phyloP scores from a whole-genome alignment of 345 rosid genomes.

The Erucastrum elatum region DNA sequence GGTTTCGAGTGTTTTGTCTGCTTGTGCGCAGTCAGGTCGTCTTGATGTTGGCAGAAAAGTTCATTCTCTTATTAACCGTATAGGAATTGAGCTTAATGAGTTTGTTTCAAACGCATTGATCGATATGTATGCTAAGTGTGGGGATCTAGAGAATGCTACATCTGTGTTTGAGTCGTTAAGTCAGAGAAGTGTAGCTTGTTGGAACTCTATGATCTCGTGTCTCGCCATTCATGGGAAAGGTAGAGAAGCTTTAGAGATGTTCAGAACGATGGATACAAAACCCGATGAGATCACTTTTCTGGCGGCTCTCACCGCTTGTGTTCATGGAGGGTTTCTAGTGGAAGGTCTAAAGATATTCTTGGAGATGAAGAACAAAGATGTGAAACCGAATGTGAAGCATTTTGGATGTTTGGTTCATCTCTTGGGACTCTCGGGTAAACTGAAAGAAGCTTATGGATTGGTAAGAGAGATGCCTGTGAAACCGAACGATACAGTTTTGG shows the following conservation, averaged over 20 bases:
- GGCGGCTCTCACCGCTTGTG: constrained; percentile 65
- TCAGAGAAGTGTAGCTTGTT: constrained; percentile 51
- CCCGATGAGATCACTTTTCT: constrained; percentile 67
- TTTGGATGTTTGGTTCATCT: constrained; percentile 78
- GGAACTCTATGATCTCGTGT: constrained; percentile 80
- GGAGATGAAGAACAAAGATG: constrained; percentile 50
- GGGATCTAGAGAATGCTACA: constrained; percentile 58
- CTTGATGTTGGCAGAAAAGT: constrained; percentile 63
- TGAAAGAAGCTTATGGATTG: constrained; percentile 61
- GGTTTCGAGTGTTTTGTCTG: constrained; percentile 58
- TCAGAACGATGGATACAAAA: constrained; percentile 53
- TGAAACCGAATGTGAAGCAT: constrained; percentile 55
- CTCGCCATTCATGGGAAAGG: constrained; percentile 60
- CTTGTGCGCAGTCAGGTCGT: constrained; percentile 70
- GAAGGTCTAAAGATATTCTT: constrained; percentile 67
- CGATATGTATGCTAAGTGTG: constrained; percentile 83
- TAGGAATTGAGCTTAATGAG: constrained; percentile 49
- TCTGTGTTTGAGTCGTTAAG: constrained; percentile 55
- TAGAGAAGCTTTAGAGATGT: constrained; percentile 60
- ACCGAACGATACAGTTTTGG: constrained; percentile 72
- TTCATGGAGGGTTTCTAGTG: constrained; percentile 62
- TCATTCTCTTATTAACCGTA: constrained; percentile 45
- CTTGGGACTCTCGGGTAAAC: constrained; percentile 64
- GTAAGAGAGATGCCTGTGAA: constrained; percentile 61
- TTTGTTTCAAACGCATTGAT: constrained; percentile 61